Conservation (phyloP, 176 grass and related monocot genomes). For the maize (Zea mays) region Zm-B73-REFERENCE-NAM-5.0 NC_050105.1:10688001-10688500, state of each 20-base stretch:
- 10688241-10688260: not conserved
- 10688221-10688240: no score
- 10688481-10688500: not conserved
- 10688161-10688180: no score
- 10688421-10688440: not conserved
- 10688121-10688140: no score
- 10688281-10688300: not conserved
- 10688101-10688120: not conserved
- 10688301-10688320: not conserved
- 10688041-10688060: not conserved
- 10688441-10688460: not conserved
- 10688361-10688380: not conserved
- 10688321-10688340: not conserved
- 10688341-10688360: not conserved
- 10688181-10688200: not conserved
- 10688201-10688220: not conserved
- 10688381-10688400: not conserved
- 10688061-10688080: not conserved
- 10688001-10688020: constrained; percentile 59
- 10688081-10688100: not conserved
- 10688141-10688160: not conserved
- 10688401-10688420: not conserved
- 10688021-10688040: not conserved
- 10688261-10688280: not conserved
- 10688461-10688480: not conserved